Base-by-base conservation (phyloP, 2,329 filamentous ascomycete species). In the Monosporascus sp. region DNA sequence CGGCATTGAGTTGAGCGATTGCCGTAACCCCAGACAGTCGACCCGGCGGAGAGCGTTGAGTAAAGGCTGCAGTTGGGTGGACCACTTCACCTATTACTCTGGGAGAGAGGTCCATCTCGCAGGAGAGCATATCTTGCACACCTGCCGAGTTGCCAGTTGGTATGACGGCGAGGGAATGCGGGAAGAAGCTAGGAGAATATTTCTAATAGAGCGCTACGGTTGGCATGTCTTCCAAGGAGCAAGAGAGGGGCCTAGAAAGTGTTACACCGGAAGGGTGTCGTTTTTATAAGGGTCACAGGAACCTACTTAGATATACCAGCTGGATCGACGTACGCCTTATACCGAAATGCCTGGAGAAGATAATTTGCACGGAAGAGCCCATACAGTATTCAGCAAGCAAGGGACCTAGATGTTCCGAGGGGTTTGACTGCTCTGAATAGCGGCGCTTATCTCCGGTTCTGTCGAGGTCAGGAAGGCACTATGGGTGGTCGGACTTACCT, bases 61-160 rank as follows among this genome's bases (percentile, higher is more conserved):
- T 58, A 57, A 78, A 83, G 54, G 74, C 80, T 18, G 80, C 81
- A 20, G 81, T 83, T 31, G 81, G 79, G 62, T 84, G 81, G 53
- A 82, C 74, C 52, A 81, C 76, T 65, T 80, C 73, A 63, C 79
- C 75, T 51, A 84, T 79, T 24, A 76, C 72, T 53, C 72, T 67
- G 52, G 75, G 71, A 58, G 71, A 80, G 50, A 84, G 68, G 52
- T 83, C 78, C 81, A 84, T 84, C 48, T 56, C 61, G 43, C 17
- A 9, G 22, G 7, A 31, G 22, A 11, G 7, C 60, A 54, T 46
- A 37, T 47, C 50, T 52, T 52, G 47, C 52, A 60, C n/a, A 43
- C 48, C 52, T 24, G 47, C 52, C 47, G 43, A 47, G 43, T 25
- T 25, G 45, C 50, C 39, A 44, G 37, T 14, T 20, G 22, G 14